Evolutionary conservation across 139 green algal species (phyloP).

Genomic region (Deuterostichococcus epilithicus): DNA sequence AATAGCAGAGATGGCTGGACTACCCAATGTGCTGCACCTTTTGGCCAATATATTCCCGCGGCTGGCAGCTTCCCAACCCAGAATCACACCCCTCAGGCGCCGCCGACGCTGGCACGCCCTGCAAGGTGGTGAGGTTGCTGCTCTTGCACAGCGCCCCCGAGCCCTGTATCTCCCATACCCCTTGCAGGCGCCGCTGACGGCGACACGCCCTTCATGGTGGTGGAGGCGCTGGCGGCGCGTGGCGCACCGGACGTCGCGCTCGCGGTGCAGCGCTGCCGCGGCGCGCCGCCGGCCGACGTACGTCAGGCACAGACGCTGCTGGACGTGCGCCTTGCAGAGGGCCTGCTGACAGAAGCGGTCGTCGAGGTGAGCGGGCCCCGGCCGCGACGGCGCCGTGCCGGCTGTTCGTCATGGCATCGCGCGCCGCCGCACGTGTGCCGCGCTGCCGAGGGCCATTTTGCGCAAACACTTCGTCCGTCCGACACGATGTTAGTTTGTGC

Average conservation of each 20-base stretch:
- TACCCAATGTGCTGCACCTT: too few species aligned
- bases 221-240: conserved; percentile 24
- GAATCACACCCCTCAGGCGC: too few species aligned
- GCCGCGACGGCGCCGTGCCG: not conserved
- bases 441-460: not conserved
- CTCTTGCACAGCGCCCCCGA: too few species aligned
- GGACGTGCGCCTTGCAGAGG: conserved; percentile 15
- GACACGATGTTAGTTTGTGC: not conserved
- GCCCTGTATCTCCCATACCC: too few species aligned
- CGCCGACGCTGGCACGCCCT: too few species aligned
- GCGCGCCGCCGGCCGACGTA: not conserved
- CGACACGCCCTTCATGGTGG: conserved; percentile 10
- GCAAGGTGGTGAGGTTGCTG: too few species aligned
- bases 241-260: conserved; percentile 36
- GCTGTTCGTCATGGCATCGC: not conserved
- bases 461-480: not conserved
- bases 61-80: too few species aligned
- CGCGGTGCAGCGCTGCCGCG: conserved; percentile 30
- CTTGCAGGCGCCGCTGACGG: not conserved
- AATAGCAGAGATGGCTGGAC: too few species aligned
- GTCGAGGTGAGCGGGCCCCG: conserved; percentile 15
- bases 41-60: too few species aligned
- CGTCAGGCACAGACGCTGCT: conserved; percentile 20
- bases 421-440: not conserved
- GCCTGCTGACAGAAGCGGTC: conserved; percentile 32